These are phyloP conservation scores for Orbilia quercus DNA, from an alignment of 2,329 filamentous ascomycete genomes.

Conservation along the genomic window DNA sequence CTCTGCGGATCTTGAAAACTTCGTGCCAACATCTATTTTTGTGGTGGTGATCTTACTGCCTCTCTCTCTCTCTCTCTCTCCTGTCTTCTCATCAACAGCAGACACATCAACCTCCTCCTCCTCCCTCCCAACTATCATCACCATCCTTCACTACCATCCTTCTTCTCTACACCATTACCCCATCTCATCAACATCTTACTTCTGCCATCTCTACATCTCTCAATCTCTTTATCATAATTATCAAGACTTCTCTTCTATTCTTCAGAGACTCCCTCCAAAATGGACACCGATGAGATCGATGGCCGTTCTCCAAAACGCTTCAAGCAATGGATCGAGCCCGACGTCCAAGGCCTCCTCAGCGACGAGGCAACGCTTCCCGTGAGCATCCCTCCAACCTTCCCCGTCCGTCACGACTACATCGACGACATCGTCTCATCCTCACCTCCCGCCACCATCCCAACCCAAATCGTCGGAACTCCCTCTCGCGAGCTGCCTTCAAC, in stretches of 20 bases:
- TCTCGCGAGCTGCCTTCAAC: slow-evolving; percentile 62
- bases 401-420: slow-evolving; percentile 58
- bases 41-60: too few species aligned
- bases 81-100: too few species aligned
- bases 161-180: too few species aligned
- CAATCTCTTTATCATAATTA: background rate
- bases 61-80: too few species aligned
- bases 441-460: slow-evolving; percentile 66
- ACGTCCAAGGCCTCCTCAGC: slow-evolving; percentile 64
- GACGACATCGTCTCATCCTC: slow-evolving; percentile 61
- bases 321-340: slow-evolving; percentile 42
- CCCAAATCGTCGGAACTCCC: slow-evolving; percentile 57
- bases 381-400: slow-evolving; percentile 35
- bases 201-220: background rate
- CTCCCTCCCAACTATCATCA: background rate
- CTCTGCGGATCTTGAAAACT: background rate
- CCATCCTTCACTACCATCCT: too few species aligned
- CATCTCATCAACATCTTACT: background rate
- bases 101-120: too few species aligned
- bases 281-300: slow-evolving; percentile 32
- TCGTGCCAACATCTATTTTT: background rate
- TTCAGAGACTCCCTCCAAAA: background rate
- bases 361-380: slow-evolving; percentile 58
- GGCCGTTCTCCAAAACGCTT: slow-evolving; percentile 47
- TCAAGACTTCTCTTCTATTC: background rate